Evolutionary conservation across 2,329 filamentous ascomycete species (phyloP).

Genomic region (Cryphonectria radicalis): DNA sequence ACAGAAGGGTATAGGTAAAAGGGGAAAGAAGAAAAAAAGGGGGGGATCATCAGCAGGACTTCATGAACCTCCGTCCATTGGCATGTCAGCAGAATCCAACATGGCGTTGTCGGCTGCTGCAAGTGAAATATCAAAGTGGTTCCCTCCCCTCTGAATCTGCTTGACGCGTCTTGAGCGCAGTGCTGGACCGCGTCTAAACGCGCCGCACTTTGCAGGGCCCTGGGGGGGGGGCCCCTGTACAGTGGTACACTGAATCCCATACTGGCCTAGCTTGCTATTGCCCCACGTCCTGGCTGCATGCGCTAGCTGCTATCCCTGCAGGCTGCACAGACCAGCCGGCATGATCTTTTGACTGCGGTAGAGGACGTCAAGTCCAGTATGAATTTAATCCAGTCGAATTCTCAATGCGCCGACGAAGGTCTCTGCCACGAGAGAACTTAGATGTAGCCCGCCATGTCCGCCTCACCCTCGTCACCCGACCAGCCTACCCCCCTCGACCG

Average conservation of each 20-base stretch:
- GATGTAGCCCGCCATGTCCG: slow-evolving; percentile 15
- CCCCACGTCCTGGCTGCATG: neutral
- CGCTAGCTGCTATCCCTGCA: slow-evolving; percentile 26
- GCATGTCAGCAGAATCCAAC: slow-evolving; percentile 19
- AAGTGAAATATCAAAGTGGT: slow-evolving; percentile 24
- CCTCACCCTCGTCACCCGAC: slow-evolving; percentile 12
- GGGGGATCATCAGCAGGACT: slow-evolving; percentile 10
- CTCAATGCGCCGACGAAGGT: neutral
- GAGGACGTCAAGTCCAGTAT: slow-evolving; percentile 10
- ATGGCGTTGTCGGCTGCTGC: slow-evolving; percentile 20
- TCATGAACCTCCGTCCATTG: slow-evolving; percentile 12
- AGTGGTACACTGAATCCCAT: neutral
- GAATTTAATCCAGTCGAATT: neutral
- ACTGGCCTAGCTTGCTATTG: neutral
- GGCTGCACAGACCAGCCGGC: slow-evolving; percentile 25
- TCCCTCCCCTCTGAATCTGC: slow-evolving; percentile 17
- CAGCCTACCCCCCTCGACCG: neutral
- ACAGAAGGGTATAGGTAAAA: neutral
- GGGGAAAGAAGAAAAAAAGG: slow-evolving; percentile 2
- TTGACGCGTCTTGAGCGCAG: slow-evolving; percentile 26
- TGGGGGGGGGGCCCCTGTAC: neutral
- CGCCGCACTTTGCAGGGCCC: slow-evolving; percentile 13
- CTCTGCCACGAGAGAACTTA: neutral
- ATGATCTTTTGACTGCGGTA: neutral
- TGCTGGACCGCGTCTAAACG: slow-evolving; percentile 28